Conservation (phyloP, 2,329 filamentous ascomycete genomes). For the Sclerotinia subarctica region DNA sequence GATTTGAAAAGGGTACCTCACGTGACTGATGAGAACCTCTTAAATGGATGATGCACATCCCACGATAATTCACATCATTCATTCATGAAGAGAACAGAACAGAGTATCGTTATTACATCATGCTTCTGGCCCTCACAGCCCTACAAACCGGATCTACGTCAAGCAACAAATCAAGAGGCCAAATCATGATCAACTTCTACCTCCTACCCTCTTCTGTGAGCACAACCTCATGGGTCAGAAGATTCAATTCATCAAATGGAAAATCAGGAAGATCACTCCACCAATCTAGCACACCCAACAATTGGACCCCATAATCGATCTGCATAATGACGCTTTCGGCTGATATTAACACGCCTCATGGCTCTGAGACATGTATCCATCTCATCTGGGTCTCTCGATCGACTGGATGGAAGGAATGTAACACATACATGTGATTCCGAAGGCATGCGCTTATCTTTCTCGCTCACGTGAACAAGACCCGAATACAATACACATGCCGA, state of each 20-base stretch:
- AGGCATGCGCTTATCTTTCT: not conserved
- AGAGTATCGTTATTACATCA: not conserved
- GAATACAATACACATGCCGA: not conserved
- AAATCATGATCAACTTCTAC: not conserved
- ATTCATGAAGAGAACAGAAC: not conserved
- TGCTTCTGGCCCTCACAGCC: not conserved
- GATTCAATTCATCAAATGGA: not conserved
- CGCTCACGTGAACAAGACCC: constrained; percentile 9
- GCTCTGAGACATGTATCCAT: not conserved
- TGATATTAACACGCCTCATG: constrained; percentile 5
- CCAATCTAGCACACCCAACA: not conserved
- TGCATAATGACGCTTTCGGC: constrained; percentile 13
- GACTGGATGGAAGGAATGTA: not conserved
- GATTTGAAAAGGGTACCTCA: not conserved
- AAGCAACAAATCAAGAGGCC: not conserved
- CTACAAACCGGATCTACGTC: not conserved
- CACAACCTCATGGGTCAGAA: not conserved
- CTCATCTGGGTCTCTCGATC: not conserved
- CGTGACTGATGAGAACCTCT: not conserved
- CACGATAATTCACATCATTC: not conserved
- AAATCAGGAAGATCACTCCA: not conserved
- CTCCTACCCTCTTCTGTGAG: not conserved
- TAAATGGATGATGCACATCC: not conserved
- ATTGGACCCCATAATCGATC: not conserved
- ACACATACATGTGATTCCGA: not conserved